Base-by-base conservation (phyloP, 192 early-diverging fungal species). In the Martensiomyces pterosporus region DNA sequence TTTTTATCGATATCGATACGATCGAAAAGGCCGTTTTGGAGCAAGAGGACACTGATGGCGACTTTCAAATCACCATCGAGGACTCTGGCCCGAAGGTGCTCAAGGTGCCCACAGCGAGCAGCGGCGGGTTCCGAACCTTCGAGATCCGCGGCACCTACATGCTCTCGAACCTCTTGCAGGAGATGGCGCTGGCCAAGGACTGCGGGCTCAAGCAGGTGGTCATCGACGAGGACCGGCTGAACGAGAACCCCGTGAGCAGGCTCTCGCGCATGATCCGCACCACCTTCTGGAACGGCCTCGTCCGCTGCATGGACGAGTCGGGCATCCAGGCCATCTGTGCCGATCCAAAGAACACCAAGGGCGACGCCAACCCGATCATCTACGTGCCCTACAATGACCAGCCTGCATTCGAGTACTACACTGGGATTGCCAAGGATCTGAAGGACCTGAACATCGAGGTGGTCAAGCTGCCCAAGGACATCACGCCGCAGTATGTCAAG, bases 251-350 rank as follows among this genome's bases (percentile, higher is more conserved):
- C 0, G 84, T 97, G 17, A 85, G 91, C 49, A 82, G 94, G 1
- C 61, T 99, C 36, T 80, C 82, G 29, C 80, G 97, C 16, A 86
- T 96, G 81, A 94, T 99, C 56, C 81, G 85, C 50, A 86, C 81
- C 47, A 79, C 88, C 22, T 99, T 99, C 58, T 99, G 97, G 97
- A 92, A 97, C 62, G 93, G 88, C 0, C 67, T 99, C n/a, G 94
- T 92, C 13, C 76, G 89, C 27, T 80, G 86, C 55, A 89, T 91
- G 54, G 88, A 90, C 62, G 81, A 81, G 38, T 70, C 82, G 23
- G 92, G 93, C 16, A 73, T 99, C 29, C 90, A 96, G 59, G 80
- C 78, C 18, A 95, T 99, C 43, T 91, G 88, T 64, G 79, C 77
- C 26, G 97, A 99, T 53, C 84, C 94, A 7, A 99, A 99, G 64